Evolutionary conservation across 2,329 filamentous ascomycete species (phyloP).

Genomic region (Zymoseptoria crescenta): DNA sequence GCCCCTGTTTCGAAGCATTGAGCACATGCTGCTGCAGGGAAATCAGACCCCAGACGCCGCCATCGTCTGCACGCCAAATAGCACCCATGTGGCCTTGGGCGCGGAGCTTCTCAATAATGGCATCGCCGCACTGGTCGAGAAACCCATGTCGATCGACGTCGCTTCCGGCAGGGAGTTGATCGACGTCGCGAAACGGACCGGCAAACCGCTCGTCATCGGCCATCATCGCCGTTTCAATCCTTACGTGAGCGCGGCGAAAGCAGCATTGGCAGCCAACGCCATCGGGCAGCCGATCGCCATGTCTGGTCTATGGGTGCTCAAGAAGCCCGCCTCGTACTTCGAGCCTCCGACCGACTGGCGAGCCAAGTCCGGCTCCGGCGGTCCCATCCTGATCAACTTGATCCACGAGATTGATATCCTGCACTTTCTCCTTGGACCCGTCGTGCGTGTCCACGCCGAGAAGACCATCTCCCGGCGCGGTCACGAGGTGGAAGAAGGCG

Average conservation of each 20-base stretch:
- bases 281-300: conserved; percentile 47
- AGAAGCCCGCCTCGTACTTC: conserved; percentile 48
- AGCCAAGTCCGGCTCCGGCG: conserved; percentile 34
- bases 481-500: conserved; percentile 49
- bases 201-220: conserved; percentile 43
- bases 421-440: conserved; percentile 49
- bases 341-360: conserved; percentile 43
- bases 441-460: conserved; percentile 46
- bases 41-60: conserved; percentile 43
- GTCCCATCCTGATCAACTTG: conserved; percentile 50
- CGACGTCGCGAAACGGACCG: conserved; percentile 13
- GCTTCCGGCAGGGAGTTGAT: conserved; percentile 30
- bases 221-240: conserved; percentile 55
- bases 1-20: conserved; percentile 35
- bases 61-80: conserved; percentile 53
- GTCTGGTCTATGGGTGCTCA: conserved; percentile 48
- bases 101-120: conserved; percentile 41
- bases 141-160: conserved; percentile 45
- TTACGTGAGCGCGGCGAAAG: conserved; percentile 45
- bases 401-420: conserved; percentile 55
- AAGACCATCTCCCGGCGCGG: conserved; percentile 37
- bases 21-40: conserved; percentile 39
- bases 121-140: conserved; percentile 51
- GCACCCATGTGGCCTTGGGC: conserved; percentile 47
- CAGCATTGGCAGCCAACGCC: conserved; percentile 32